Conservation (phyloP, 208 protist genomes). For the Acanthamoeba culbertsoni region DNA sequence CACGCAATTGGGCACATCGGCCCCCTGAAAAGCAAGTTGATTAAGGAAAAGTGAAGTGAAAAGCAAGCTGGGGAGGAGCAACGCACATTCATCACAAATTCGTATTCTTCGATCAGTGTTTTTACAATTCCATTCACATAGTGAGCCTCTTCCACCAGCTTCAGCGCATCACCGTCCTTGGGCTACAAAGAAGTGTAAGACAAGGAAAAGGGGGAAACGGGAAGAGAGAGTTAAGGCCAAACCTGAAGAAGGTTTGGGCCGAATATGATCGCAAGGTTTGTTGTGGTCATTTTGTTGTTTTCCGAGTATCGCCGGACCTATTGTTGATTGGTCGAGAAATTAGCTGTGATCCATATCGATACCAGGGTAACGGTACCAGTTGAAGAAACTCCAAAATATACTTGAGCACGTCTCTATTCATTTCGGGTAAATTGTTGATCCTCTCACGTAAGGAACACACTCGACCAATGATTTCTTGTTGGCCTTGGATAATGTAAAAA, state of each 20-base stretch:
- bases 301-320: slow-evolving; percentile 36
- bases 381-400: slow-evolving; percentile 15
- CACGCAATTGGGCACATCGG: not conserved
- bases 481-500: not conserved
- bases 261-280: slow-evolving; percentile 44
- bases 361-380: not conserved
- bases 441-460: not conserved
- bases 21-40: not conserved
- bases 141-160: not conserved
- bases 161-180: not conserved
- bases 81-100: slow-evolving; percentile 9
- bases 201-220: not conserved
- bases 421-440: not conserved
- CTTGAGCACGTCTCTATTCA: not conserved
- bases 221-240: not conserved
- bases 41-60: not conserved
- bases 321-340: not conserved
- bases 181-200: not conserved
- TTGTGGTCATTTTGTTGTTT: slow-evolving; percentile 1
- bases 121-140: slow-evolving; percentile 37
- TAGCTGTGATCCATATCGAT: not conserved
- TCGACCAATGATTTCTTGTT: not conserved
- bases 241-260: not conserved
- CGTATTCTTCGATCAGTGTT: slow-evolving; percentile 34
- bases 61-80: not conserved